Evolutionary conservation across 345 rosid genomes (phyloP), one percentile per base, ranked within the genome.

Genomic region (Arabidopsis suecica): DNA sequence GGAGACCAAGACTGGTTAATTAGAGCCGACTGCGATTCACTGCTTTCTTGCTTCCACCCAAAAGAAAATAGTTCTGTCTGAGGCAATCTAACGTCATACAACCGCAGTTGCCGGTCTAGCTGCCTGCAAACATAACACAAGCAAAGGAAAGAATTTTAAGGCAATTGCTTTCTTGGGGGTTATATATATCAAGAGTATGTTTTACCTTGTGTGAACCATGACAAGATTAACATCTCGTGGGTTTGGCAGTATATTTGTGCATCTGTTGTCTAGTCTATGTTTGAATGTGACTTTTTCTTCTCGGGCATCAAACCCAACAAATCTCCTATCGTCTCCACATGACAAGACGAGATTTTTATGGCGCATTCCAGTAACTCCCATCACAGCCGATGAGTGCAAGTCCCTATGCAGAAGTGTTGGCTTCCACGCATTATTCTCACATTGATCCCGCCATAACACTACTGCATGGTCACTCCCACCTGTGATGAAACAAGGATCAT

Each of bases 21-120:
- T 13, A 78, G 38, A 51, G 81, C 81, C 5, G 81, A 78, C 33
- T 78, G 81, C 5, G 69, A 59, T 11, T 78, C 81, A 20, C 81
- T 78, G 78, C 81, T 78, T 61, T 78, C 70, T 67, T 78, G 81
- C 65, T 78, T 78, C 81, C 81, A 78, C 38, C 81, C 81, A 14
- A 78, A 78, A 41, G 74, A 78, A 66, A 45, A 78, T 3, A 78
- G 73, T 67, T 78, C 81, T 3, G 81, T 78, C 36, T 67, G 73
- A 51, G 81, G 81, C 30, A 78, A 40, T 78, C 81, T 78, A 3
- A 78, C 68, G 37, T 78, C 81, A 37, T 78, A 78, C 38, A 78
- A 53, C 74, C 81, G 34, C 25, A 78, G 68, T 20, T 78, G 81
- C 59, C 78, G 57, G 47, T 78, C 81, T 51, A 78, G 65, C 57